These are phyloP conservation scores for Termitomyces sp. DNA, from an alignment of 768 basidiomycete genomes.

Conservation along the genomic window DNA sequence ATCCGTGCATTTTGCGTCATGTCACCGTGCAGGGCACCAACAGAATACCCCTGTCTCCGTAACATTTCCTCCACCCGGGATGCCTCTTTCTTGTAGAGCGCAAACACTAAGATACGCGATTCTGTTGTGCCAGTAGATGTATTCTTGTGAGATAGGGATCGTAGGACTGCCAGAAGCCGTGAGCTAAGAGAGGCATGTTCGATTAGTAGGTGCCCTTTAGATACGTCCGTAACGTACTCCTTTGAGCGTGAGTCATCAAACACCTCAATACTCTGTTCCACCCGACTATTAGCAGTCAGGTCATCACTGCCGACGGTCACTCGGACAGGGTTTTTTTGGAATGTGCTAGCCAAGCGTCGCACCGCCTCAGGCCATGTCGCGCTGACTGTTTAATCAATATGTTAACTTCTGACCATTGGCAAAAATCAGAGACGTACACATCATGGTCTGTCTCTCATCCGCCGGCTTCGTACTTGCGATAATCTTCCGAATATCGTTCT, in stretches of 20 bases:
- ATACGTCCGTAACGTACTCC: slow-evolving; percentile 51
- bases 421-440: slow-evolving; percentile 58
- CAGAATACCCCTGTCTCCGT: slow-evolving; percentile 63
- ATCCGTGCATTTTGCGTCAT: slow-evolving; percentile 81
- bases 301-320: slow-evolving; percentile 96
- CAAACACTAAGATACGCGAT: slow-evolving; percentile 84
- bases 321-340: slow-evolving; percentile 78
- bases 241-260: slow-evolving; percentile 81
- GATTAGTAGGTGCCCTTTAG: background rate
- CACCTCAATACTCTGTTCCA: slow-evolving; percentile 91
- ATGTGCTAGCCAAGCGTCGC: slow-evolving; percentile 80
- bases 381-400: slow-evolving; percentile 56
- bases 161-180: slow-evolving; percentile 54
- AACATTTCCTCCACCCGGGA: slow-evolving; percentile 83
- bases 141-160: slow-evolving; percentile 54
- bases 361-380: slow-evolving; percentile 99
- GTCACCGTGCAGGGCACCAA: slow-evolving; percentile 86
- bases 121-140: slow-evolving; percentile 45
- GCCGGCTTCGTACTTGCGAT: slow-evolving; percentile 68
- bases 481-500: slow-evolving; percentile 93
- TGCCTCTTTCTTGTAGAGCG: slow-evolving; percentile 96
- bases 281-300: slow-evolving; percentile 86
- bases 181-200: slow-evolving; percentile 31
- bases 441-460: slow-evolving; percentile 81
- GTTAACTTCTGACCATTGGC: background rate